Evolutionary conservation across 495 filamentous ascomycete species (phyloP), one percentile per base, ranked within the genome.

Genomic region (Glonium stellatum): DNA sequence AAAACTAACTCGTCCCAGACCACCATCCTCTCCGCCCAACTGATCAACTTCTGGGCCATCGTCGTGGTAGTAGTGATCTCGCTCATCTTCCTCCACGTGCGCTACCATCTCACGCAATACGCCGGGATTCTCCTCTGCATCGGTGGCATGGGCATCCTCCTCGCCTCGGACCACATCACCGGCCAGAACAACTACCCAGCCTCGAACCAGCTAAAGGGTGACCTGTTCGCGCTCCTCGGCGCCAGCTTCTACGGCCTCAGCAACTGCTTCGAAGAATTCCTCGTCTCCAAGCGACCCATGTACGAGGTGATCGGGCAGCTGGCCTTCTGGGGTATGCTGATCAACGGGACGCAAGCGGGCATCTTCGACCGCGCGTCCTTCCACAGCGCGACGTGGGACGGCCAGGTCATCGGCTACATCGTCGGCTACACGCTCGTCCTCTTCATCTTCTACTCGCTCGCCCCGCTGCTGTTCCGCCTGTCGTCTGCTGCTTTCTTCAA

Each of bases 11-110:
- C 15, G 12, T 15, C 18, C 15, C 31, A 59, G 50, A 95, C 91
- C 51, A 93, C 85, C 68, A 87, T 92, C 71, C 82, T 93, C 37
- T 93, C 88, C 54, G 91, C 89, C 9, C 92, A 97, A 75, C 80
- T 98, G 35, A 91, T 98, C 74, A 96, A 96, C 79, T 97, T 98
- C 81, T 98, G 93, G 92, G 87, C 92, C 64, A 98, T 98, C 61
- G 89, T 92, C 19, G 84, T 93, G 58, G 93, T 98, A 27, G 90
- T 97, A 25, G 70, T 86, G 60, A 73, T 97, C 66, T 96, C 92
- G 9, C 88, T 92, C 74, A 49, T 84, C 47, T 78, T 96, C 69
- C 81, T 98, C 23, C 77, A 77, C 37, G 93, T 98, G 23, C 89
- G 93, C 55, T 98, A 98, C 77, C 88, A 90, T 72, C 73, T 79